Base-by-base conservation (phyloP, 202 grass and related monocot genomes). In the Brachypodium distachyon region DNA sequence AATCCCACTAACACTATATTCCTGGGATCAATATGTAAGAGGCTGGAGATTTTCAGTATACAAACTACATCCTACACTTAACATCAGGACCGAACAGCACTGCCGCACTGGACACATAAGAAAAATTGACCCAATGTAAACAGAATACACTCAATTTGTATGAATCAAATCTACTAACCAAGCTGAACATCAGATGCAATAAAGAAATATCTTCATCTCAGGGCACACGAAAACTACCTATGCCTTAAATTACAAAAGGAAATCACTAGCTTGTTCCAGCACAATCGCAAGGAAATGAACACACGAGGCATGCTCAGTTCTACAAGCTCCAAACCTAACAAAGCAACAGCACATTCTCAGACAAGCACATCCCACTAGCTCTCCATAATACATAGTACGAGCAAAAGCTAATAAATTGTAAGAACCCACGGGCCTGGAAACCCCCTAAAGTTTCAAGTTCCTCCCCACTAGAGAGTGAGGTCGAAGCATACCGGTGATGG, bases 401-500 rank as follows among this genome's bases (percentile, higher is more conserved):
- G 57, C 44, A 13, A 47, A 54, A 23, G 12, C 6, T 57, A 54
- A 28, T 9, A 63, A 32, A 57, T 49, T 27, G 11, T 46, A 83
- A 43, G 11, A 21, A 66, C 11, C 19, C 48, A 21, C 0, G 12
- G 52, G 53, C 51, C 7, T 0, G 4, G 25, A 11, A 46, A 49
- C 13, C 18, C 17, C 55, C 46, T 36, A 66, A 44, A 55, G n/a
- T 18, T 53, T 53, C 18, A 12, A 27, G 73, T 7, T 17, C 79
- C 79, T 55, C 26, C 70, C 62, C 13, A 10, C 22, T 39, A 16
- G 54, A 12, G 55, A 16, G 25, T 18, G 57, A 71, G 40, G 41
- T 27, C 10, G 10, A 72, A 81, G 56, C 77, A 11, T 88, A 93
- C 91, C 91, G 0, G 82, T 88, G 82, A 93, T 87, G 84, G 87